phyloP scores from a whole-genome alignment of 192 early-diverging fungal species.

The Gigaspora rosea region DNA sequence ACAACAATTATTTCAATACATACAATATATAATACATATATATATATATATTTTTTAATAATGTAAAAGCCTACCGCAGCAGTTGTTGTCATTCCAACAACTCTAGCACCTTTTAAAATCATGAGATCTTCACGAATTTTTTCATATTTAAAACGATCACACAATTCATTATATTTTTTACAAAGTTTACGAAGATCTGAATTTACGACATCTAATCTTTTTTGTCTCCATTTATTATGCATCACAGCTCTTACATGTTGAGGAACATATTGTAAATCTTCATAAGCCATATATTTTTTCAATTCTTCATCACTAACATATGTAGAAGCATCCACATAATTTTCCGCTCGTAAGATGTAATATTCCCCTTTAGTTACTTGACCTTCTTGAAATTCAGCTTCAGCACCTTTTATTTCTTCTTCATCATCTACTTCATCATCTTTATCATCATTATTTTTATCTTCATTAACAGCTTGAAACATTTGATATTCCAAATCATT shows the following conservation, averaged over 20 bases:
- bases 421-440: conserved; percentile 53
- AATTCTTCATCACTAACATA: conserved; percentile 32
- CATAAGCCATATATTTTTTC: background rate
- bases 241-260: conserved; percentile 36
- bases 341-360: conserved; percentile 35
- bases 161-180: conserved; percentile 30
- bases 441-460: conserved; percentile 33
- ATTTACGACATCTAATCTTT: conserved; percentile 18
- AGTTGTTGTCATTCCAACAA: conserved; percentile 64
- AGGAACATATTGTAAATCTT: conserved; percentile 42
- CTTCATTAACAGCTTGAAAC: conserved; percentile 30
- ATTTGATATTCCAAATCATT: conserved; percentile 33
- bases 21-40: background rate
- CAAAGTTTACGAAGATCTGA: conserved; percentile 25
- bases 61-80: conserved; percentile 48
- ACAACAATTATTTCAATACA: no score
- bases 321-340: conserved; percentile 34
- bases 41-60: background rate
- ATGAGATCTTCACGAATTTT: conserved; percentile 33
- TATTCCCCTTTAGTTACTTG: conserved; percentile 13
- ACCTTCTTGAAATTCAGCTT: conserved; percentile 45
- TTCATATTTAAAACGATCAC: conserved; percentile 35
- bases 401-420: conserved; percentile 46
- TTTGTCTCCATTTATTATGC: conserved; percentile 40
- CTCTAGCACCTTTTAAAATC: conserved; percentile 35